Percentiles rank a stretch among this genome's conserved stretches.
These are phyloP conservation scores for Coemansia sp. DNA, from an alignment of 192 early-diverging fungal species.

Conservation along the genomic window DNA sequence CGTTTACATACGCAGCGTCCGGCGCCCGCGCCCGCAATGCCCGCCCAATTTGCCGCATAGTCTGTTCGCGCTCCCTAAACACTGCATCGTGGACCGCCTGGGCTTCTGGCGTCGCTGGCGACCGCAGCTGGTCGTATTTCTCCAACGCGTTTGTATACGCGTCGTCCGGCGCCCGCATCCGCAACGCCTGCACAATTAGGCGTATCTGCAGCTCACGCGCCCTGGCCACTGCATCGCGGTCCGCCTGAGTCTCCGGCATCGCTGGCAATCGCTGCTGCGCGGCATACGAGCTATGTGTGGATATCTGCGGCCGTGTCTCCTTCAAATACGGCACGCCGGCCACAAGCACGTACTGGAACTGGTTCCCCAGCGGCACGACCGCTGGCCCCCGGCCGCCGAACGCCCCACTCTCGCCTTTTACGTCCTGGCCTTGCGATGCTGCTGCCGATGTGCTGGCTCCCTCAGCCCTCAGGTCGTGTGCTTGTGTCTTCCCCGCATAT, in stretches of 20 bases:
- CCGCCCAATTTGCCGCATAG: neutral
- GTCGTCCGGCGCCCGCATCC: too few species aligned
- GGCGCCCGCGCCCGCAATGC: neutral
- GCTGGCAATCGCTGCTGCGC: neutral
- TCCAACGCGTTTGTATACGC: neutral
- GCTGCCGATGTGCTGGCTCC: neutral
- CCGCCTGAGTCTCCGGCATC: neutral
- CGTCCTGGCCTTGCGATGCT: neutral
- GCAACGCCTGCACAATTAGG: neutral
- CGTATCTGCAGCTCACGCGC: neutral
- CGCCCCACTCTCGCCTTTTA: neutral
- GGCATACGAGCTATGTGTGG: neutral
- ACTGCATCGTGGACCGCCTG: neutral
- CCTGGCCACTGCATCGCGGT: neutral
- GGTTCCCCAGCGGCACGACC: constrained; percentile 28
- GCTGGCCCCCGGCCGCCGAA: neutral
- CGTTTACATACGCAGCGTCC: neutral
- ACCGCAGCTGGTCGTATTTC: neutral
- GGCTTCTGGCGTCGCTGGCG: neutral
- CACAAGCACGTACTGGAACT: constrained; percentile 49
- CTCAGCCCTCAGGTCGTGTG: too few species aligned
- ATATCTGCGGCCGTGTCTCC: constrained; percentile 1
- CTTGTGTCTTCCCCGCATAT: neutral
- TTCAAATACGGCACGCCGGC: constrained; percentile 37
- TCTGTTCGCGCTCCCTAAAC: neutral